Evolutionary conservation across 2,329 filamentous ascomycete species (phyloP), one percentile per base, ranked within the genome.

Genomic region (Coniochaeta prunicola): DNA sequence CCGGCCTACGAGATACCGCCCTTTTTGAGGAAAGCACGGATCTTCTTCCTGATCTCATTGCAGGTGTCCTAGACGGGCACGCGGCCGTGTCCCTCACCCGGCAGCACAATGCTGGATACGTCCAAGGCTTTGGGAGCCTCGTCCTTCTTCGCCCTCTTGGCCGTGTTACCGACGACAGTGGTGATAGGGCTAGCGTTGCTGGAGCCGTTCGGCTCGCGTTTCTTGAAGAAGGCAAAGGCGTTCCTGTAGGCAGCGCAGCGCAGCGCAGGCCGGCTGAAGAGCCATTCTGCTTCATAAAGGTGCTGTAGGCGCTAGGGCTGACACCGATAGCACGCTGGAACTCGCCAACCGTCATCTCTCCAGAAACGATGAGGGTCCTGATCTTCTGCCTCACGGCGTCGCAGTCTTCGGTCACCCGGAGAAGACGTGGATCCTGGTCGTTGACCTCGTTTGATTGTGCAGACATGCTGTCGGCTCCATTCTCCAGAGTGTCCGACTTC

Each of bases 31-130:
- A 80, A 73, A 2, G 74, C 75, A 50, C 73, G 74, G 67, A 86
- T 83, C 70, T 85, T 86, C 61, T 70, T 73, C 31, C 83, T 77
- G 28, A 86, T 66, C 58, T 81, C 79, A 66, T 86, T 80, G 69
- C 83, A 86, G 5, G 77, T 80, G 62, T 86, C 82, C 65, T 73
- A 85, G 10, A 85, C 70, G 0, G 68, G 65, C 5, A 85, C 80
- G 0, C 59, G 60, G 38, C 76, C 74, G 0, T 67, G 66, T n/a
- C 71, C 69, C 31, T 77, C 76, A 65, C 78, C 78, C 0, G 70
- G 65, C 0, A 85, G 72, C 9, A 67, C 38, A 34, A 84, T 68
- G 12, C 61, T 62, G 50, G 62, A 63, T 55, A 70, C 59, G 56
- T 68, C 66, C 26, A 67, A 24, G 21, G n/a, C 34, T 26, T 2